These are phyloP conservation scores for Cladosporium colombiae DNA, from an alignment of 2,329 filamentous ascomycete genomes.

Conservation along the genomic window DNA sequence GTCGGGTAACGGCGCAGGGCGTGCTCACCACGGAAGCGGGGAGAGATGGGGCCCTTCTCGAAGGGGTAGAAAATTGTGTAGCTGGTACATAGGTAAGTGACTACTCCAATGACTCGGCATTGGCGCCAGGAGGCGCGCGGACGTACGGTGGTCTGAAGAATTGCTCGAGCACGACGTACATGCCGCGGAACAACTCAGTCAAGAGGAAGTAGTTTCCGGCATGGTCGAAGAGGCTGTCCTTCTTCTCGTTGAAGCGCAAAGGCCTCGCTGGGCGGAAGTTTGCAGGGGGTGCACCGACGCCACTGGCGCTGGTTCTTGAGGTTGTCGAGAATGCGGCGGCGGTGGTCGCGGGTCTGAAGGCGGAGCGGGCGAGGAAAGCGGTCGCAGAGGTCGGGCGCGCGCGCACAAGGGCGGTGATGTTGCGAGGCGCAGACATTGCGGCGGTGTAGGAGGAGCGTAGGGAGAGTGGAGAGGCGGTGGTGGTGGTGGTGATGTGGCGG, in stretches of 20 bases:
- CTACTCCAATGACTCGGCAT: neutral
- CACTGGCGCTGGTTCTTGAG: constrained; percentile 63
- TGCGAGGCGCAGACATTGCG: constrained; percentile 50
- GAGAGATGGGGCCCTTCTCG: constrained; percentile 97
- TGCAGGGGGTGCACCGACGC: constrained; percentile 74
- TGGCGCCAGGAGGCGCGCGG: constrained; percentile 1
- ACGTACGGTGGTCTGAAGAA: constrained; percentile 97
- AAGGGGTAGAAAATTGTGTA: constrained; percentile 99
- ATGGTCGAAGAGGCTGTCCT: constrained; percentile 76
- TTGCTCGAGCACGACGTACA: constrained; percentile 97
- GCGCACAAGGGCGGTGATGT: constrained; percentile 51
- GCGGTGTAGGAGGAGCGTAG: constrained; percentile 77
- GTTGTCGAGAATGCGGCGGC: constrained; percentile 64
- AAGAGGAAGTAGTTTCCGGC: constrained; percentile 92
- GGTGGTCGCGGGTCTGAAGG: constrained; percentile 47
- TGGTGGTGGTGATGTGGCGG: constrained; percentile 17
- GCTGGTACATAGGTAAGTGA: constrained; percentile 49
- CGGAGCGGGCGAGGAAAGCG: constrained; percentile 40
- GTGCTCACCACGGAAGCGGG: constrained; percentile 97
- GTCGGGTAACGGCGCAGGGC: constrained; percentile 94
- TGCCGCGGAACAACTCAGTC: constrained; percentile 93
- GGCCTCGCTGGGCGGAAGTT: constrained; percentile 76
- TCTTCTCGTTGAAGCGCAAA: constrained; percentile 76
- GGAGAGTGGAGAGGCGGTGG: constrained; percentile 64
- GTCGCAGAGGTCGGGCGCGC: constrained; percentile 40